Evolutionary conservation across 2,329 filamentous ascomycete species (phyloP), one percentile per base, ranked within the genome.

Genomic region (Colletotrichum camelliae): DNA sequence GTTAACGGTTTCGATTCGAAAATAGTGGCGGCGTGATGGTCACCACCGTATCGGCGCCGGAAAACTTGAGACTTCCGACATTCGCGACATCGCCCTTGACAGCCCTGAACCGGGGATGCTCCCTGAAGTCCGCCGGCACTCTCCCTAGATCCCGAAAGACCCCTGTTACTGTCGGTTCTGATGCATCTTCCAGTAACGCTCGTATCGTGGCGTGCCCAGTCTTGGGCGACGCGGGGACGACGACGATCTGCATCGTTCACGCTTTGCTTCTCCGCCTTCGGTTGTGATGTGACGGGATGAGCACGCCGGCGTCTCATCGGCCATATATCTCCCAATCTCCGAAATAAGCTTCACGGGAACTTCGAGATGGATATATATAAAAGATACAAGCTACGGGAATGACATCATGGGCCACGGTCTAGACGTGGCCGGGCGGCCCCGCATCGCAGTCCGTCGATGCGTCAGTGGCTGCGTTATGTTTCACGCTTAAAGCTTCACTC

Each of bases 21-120:
- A 79, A 74, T 80, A 10, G 4, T 88, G 82, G 82, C 1, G 83
- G 83, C 2, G 83, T 83, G 39, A 83, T 75, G 52, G 84, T 85
- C 61, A 85, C 80, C 21, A 85, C 80, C 7, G 79, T 82, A 33
- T 83, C 79, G 4, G 82, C 82, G 13, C 67, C 70, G 8, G 72
- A 66, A 57, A 85, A 84, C 52, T 83, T 78, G 10, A 85, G 79
- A 2, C 77, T 77, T 0, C 27, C 55, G 1, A 79, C 81, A 3
- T 78, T 70, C 18, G 72, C 76, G 9, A 84, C 80, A n/a, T 85
- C 83, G 24, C 82, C 83, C 62, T 81, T 77, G 12, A 77, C 75
- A 4, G 82, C 81, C 37, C 79, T 67, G 21, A 85, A 85, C n/a
- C 79, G 79, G 21, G 80, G 67, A 48, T 82, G 66, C 4, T 75